A percentile compares a stretch with the other conserved stretches of the same genome.
These are phyloP conservation scores for Mycena vulgaris DNA, from an alignment of 768 basidiomycete genomes.

Conservation along the genomic window DNA sequence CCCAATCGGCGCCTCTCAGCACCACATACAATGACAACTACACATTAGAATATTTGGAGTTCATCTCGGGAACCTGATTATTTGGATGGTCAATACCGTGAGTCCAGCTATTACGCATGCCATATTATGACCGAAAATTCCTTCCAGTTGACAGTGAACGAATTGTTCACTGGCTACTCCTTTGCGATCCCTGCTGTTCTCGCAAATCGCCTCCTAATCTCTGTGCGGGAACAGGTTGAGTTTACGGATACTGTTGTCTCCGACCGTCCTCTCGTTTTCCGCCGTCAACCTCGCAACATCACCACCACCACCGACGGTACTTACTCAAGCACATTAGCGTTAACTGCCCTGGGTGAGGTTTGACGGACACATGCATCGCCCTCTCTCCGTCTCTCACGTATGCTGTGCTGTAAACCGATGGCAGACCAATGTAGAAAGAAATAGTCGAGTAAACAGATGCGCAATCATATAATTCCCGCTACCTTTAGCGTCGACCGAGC, in stretches of 20 bases:
- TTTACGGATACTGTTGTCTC: neutral
- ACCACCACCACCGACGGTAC: neutral
- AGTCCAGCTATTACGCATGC: neutral
- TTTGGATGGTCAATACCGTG: conserved; percentile 53
- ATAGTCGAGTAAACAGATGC: no score
- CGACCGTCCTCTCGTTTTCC: neutral
- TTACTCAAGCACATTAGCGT: no score
- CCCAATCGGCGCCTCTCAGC: neutral
- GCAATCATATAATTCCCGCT: no score
- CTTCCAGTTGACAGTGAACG: conserved; percentile 48
- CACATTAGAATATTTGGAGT: conserved; percentile 50
- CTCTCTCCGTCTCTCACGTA: no score
- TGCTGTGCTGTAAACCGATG: no score
- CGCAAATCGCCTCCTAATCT: conserved; percentile 13
- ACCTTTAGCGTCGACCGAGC: no score
- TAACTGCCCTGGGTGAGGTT: no score
- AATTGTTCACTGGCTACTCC: conserved; percentile 46
- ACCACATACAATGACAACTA: neutral
- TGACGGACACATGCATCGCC: no score
- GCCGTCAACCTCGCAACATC: neutral
- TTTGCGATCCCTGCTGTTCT: conserved; percentile 17
- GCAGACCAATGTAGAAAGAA: no score
- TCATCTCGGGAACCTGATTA: conserved; percentile 49
- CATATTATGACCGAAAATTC: neutral
- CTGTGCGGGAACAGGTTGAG: conserved; percentile 1